phyloP scores from a whole-genome alignment of 108 stramenopile species.

The Cyclostephanos invisitatus region DNA sequence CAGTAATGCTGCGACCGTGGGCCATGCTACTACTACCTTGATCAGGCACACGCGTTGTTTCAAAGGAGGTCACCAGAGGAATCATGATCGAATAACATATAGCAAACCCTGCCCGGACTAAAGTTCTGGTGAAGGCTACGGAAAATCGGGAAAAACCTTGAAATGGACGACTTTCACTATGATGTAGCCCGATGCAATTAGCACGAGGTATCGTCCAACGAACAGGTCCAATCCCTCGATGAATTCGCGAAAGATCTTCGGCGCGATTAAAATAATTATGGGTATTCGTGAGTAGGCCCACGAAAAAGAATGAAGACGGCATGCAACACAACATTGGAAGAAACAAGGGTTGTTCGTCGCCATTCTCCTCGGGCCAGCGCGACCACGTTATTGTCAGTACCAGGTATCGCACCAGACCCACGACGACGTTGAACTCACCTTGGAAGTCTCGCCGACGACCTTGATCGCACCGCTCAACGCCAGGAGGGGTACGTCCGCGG shows the following conservation, averaged over 20 bases:
- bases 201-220: constrained; percentile 84
- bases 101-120: no score
- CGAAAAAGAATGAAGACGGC: background rate
- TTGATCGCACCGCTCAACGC: constrained; percentile 69
- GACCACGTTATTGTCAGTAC: no score
- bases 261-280: background rate
- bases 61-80: no score
- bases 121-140: no score
- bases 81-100: no score
- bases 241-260: constrained; percentile 57
- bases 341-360: background rate
- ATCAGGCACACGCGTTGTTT: no score
- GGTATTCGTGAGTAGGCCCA: constrained; percentile 3
- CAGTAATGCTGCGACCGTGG: no score
- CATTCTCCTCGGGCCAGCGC: background rate
- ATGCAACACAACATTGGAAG: background rate
- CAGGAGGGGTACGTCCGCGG: constrained; percentile 49
- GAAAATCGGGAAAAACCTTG: constrained; percentile 62
- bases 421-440: constrained; percentile 41
- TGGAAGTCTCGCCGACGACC: constrained; percentile 66
- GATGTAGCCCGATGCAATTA: constrained; percentile 85
- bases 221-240: constrained; percentile 87
- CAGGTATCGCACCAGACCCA: no score
- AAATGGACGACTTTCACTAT: constrained; percentile 92
- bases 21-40: no score